Evolutionary conservation across 2,329 filamentous ascomycete species (phyloP), one percentile per base, ranked within the genome.

Genomic region (Curvularia eragrostidis): DNA sequence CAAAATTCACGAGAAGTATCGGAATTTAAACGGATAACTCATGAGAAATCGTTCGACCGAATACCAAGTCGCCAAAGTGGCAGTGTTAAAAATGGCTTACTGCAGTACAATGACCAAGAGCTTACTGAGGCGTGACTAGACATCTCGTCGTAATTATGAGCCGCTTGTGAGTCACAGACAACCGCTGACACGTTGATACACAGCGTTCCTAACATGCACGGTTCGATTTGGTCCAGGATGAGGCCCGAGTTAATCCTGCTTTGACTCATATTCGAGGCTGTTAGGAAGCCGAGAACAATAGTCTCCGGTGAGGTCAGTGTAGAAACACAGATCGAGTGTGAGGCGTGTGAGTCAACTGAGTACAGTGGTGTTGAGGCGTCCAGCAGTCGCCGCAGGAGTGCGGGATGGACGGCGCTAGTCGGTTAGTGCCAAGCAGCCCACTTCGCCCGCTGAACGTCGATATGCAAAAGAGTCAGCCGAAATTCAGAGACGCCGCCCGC

Each of bases 391-490:
- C 54, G 51, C 46, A 58, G 62, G 66, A 52, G 56, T 59, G 47
- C 44, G 52, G 52, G 32, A 58, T 49, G 51, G 26, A 38, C 21
- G 26, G 56, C 62, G 51, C 66, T 68, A 69, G 59, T 30, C 58
- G 66, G 61, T 58, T 67, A 67, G 64, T 58, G 55, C 55, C 55
- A 58, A 58, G 56, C 68, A 68, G 58, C 69, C 68, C 67, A 72
- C 68, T 69, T 62, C 55, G 63, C 67, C 65, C 68, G 62, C 67
- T 64, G 66, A 65, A 54, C 58, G 52, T 63, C 63, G 62, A 69
- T 71, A 68, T 67, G 51, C 65, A 68, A 52, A 52, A 64, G 59
- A 68, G 59, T 66, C 64, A 69, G 62, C 61, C 61, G 70, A 75
- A 72, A 70, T 71, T 66, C 62, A 43, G 21, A 57, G 62, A 63